Evolutionary conservation across 2,329 filamentous ascomycete species (phyloP), one percentile per base, ranked within the genome.

Genomic region (Zymoseptoria brevis): DNA sequence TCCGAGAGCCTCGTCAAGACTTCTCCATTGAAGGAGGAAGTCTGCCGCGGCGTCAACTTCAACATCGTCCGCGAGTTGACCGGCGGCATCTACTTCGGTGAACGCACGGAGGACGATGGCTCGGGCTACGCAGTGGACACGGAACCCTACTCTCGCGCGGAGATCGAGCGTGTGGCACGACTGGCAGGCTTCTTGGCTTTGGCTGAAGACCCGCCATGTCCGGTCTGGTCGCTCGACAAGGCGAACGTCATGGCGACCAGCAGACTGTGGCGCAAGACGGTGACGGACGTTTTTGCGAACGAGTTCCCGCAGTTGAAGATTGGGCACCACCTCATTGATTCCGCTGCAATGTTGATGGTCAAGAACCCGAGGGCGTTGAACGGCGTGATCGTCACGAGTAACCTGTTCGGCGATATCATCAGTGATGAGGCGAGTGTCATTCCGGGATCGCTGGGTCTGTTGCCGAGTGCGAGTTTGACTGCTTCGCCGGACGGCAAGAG

Each of bases 321-420:
- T 50, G 84, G 86, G 65, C 93, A 96, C 75, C 92, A 97, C 74
- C 83, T 97, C 55, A 96, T 97, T 72, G 93, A 97, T 78, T 90
- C 86, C 58, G 93, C 93, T n/a, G 93, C 93, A 65, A 96, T 97
- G 92, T 80, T 96, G 68, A 90, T 97, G 88, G 84, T 97, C 72
- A 96, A 96, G 86, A 93, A 92, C 76, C 93, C 93, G 8, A 81
- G 87, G 9, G 84, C 85, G 21, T 81, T 97, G 56, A 97, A 96
- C 74, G 94, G 93, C 57, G 85, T 97, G 41, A 84, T 97, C 53
- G 86, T 97, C 64, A 96, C 92, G 11, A 92, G 87, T 80, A 99
- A 97, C 76, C 74, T 97, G 67, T 96, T 96, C 73, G 94, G 93
- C 63, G 93, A 97, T 75, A 97, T 97, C 72, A 91, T 99, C 72